A percentile compares a stretch with the other conserved stretches of the same genome.
These are phyloP conservation scores for Umbelopsis sp. DNA, from an alignment of 192 early-diverging fungal species.

Conservation along the genomic window DNA sequence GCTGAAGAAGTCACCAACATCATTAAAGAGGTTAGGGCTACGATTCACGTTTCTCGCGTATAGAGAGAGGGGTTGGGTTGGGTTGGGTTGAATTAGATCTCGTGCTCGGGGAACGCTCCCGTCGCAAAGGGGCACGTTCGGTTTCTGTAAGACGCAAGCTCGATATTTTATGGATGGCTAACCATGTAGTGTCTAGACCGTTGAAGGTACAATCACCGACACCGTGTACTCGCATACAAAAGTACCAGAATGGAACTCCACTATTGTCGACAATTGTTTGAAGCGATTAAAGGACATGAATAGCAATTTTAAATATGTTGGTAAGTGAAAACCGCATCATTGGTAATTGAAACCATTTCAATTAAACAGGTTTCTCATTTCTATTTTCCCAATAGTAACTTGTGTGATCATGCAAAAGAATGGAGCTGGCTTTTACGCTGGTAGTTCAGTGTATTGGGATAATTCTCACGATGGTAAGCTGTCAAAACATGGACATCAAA, in stretches of 20 bases:
- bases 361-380: background rate
- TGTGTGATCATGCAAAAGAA: conserved; percentile 86
- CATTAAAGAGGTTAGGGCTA: conserved; percentile 33
- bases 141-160: no score
- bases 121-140: no score
- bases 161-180: background rate
- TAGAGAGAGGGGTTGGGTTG: no score
- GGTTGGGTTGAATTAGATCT: no score
- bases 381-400: conserved; percentile 46
- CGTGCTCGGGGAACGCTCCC: no score
- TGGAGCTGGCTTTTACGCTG: conserved; percentile 76
- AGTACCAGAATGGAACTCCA: conserved; percentile 75
- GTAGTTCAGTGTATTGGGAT: conserved; percentile 79
- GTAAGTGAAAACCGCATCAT: conserved; percentile 49
- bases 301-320: conserved; percentile 82
- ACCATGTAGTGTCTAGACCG: conserved; percentile 42
- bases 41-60: no score
- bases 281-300: conserved; percentile 68
- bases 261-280: conserved; percentile 66
- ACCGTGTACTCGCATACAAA: conserved; percentile 73
- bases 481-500: background rate
- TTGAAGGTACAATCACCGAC: conserved; percentile 67
- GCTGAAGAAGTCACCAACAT: conserved; percentile 27
- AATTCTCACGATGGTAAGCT: conserved; percentile 64
- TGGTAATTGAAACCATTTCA: background rate